Percentiles rank a stretch among this genome's conserved stretches.
Evolutionary conservation across 1,139 yeast genomes (phyloP).

Genomic region (Kodamaea sp.): DNA sequence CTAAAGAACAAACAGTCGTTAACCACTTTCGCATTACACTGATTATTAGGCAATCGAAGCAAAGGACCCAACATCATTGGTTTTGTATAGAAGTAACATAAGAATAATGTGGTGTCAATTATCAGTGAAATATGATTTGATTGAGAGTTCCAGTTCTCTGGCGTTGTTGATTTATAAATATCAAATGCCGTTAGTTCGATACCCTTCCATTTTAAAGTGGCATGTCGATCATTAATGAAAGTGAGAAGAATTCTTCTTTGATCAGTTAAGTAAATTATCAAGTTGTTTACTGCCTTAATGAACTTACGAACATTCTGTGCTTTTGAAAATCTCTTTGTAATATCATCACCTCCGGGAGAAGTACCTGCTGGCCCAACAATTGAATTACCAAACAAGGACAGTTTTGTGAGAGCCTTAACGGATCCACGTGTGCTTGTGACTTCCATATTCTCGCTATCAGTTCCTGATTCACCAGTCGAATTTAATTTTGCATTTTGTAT

Average conservation of each 20-base stretch:
- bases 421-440: slow-evolving; percentile 6
- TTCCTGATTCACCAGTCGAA: slow-evolving; percentile 27
- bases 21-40: slow-evolving; percentile 66
- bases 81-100: slow-evolving; percentile 63
- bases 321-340: slow-evolving; percentile 11
- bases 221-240: slow-evolving; percentile 31
- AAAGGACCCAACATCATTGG: slow-evolving; percentile 81
- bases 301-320: slow-evolving; percentile 28
- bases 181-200: slow-evolving; percentile 39
- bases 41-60: slow-evolving; percentile 65
- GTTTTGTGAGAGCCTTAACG: slow-evolving; percentile 1
- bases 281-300: slow-evolving; percentile 45
- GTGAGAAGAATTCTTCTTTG: slow-evolving; percentile 47
- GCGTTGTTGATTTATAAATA: slow-evolving; percentile 27
- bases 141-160: slow-evolving; percentile 9
- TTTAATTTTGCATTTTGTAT: slow-evolving; percentile 18
- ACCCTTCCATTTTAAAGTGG: slow-evolving; percentile 44
- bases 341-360: neutral
- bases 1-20: slow-evolving; percentile 45
- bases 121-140: slow-evolving; percentile 38
- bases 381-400: slow-evolving; percentile 5
- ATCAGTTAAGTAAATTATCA: slow-evolving; percentile 55
- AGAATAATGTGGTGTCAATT: slow-evolving; percentile 77
- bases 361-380: slow-evolving; percentile 1
- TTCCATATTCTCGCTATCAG: slow-evolving; percentile 20